Conservation (phyloP, 257 asterid species). For the Asclepias syriaca region DNA sequence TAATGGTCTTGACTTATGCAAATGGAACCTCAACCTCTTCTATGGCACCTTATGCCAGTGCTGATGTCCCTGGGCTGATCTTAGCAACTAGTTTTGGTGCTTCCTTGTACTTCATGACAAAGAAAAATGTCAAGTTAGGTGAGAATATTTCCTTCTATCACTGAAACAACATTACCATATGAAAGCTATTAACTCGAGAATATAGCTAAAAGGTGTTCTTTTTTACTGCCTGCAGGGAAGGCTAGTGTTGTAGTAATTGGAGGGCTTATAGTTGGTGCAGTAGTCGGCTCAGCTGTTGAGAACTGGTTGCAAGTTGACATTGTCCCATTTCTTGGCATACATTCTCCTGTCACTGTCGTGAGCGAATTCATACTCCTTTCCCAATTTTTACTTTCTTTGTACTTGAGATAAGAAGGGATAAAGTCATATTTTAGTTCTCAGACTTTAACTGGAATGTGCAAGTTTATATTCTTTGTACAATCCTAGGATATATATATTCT, state of each 20-base stretch:
- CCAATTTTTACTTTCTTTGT: constrained; percentile 77
- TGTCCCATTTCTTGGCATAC: constrained; percentile 87
- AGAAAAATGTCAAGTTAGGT: constrained; percentile 88
- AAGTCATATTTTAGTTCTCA: constrained; percentile 18
- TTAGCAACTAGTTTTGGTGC: constrained; percentile 96
- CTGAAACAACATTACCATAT: neutral
- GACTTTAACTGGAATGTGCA: constrained; percentile 19
- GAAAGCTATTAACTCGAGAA: neutral
- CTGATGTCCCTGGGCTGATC: constrained; percentile 89
- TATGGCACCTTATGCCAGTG: constrained; percentile 51
- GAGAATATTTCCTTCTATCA: constrained; percentile 23
- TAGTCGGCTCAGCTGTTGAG: constrained; percentile 91
- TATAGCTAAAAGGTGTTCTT: neutral
- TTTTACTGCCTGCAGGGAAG: constrained; percentile 56
- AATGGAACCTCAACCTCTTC: constrained; percentile 75
- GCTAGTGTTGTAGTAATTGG: constrained; percentile 87
- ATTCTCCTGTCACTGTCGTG: constrained; percentile 79
- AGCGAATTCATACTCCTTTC: constrained; percentile 82
- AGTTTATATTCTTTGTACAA: constrained; percentile 18
- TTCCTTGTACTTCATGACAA: constrained; percentile 91
- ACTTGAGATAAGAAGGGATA: constrained; percentile 43
- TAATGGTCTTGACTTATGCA: constrained; percentile 72
- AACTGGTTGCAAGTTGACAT: constrained; percentile 93
- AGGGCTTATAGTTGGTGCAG: constrained; percentile 96
- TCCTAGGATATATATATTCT: constrained; percentile 22